Base-by-base conservation (phyloP, 306 rosid genomes). In the Cucumis hystrix region DNA sequence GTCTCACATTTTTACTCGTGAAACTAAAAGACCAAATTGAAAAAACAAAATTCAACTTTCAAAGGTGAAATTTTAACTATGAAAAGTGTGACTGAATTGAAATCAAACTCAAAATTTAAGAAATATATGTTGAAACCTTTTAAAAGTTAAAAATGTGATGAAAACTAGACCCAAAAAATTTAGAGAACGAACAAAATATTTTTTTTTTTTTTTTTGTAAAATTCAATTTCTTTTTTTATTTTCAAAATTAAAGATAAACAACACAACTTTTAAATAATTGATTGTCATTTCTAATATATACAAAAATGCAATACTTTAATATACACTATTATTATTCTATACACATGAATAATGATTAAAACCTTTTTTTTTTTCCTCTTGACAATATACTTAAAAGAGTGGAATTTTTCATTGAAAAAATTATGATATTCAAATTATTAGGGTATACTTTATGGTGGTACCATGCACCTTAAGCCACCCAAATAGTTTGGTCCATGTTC, bases 401-500 rank as follows among this genome's bases (percentile, higher is more conserved):
- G 72, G 4, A 8, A 16, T 67, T 41, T 67, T 41, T 39, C 51
- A 39, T 66, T 41, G 18, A 35, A 2, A 1, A 28, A 33, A 40
- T 41, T 68, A 20, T 11, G 12, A 47, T 16, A 47, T 69, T 41
- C 57, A 45, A 41, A 4, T 69, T 8, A 18, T 61, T 61, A 28
- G 9, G 75, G 75, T 69, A 28, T 28, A 67, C 74, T 40, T 67
- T 39, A 40, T n/a, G 49, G 56, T 41, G 30, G 74, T 68, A 41
- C 74, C 74, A 41, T 68, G 74, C 74, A 41, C 11, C 74, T 18
- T 7, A 68, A 68, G 4, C 33, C 74, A n/a, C 28, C 56, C n/a
- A 23, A 20, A 18, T 69, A 21, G 37, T 21, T 69, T 69, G 56
- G 75, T 71, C 37, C 58, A 71, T 71, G 76, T 71, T 71, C 76